Base-by-base conservation (phyloP, 2,329 filamentous ascomycete species). In the Pezicula neosporulosa region DNA sequence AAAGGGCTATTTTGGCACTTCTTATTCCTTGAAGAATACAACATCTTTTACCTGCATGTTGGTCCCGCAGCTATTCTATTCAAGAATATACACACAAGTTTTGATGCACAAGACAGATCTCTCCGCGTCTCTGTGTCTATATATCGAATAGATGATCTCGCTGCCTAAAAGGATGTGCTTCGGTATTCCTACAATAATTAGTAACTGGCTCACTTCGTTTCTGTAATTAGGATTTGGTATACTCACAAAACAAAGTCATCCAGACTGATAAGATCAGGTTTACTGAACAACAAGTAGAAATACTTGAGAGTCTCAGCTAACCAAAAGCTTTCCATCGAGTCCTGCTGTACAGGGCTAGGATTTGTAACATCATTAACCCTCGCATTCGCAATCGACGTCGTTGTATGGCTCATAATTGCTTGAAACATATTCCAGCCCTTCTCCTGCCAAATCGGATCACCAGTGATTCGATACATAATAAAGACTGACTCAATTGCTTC, bases 401-500 rank as follows among this genome's bases (percentile, higher is more conserved):
- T 67, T 3, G 71, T 72, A 36, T 64, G 63, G 27, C 65, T 70
- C 21, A 72, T 67, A 43, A 76, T 74, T 43, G 63, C 68, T 38
- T 67, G 60, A 52, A 75, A 76, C 72, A 76, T 76, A 33, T 68
- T 66, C 73, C 73, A 76, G 1, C 70, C 73, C 3, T 65, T 66
- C 35, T 76, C 70, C 41, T 71, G 70, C 43, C 69, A 63, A 5
- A 56, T 8, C 2, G 19, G 38, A 16, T 56, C 43, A 4, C 54
- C 59, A 5, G 56, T 57, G 15, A 62, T 38, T 6, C 60, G 53
- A 30, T 62, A 62, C 74, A 86, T 78, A 62, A 85, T 77, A 67
- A 82, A 86, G n/a, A 87, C 79, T 10, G 78, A 82, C 65, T 86
- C 82, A 47, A 86, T 85, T 5, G 82, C 82, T 66, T 86, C 82